Base-by-base conservation (phyloP, 441 rosid genomes). In the Populus hybrid region DNA sequence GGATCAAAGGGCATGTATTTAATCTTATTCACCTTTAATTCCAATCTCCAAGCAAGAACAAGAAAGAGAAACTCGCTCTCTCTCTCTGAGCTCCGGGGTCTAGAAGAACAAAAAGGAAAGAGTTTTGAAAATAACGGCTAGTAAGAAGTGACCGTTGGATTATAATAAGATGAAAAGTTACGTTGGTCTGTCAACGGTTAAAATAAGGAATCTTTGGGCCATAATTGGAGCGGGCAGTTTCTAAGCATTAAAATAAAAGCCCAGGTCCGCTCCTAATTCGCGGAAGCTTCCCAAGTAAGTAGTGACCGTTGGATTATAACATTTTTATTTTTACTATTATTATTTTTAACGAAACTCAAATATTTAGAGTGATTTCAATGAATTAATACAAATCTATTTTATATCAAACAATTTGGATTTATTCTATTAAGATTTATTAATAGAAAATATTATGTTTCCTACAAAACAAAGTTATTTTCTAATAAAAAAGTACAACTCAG, bases 101-200 rank as follows among this genome's bases (percentile, higher is more conserved):
- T 74, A 67, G 28, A n/a, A 64, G 12, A 26, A 64, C 12, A 26
- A n/a, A 26, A 18, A 21, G 57, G 8, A 10, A 9, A 12, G 30
- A 0, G 12, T 77, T 85, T 87, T 77, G 81, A 86, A 89, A 73
- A 23, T 23, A 93, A 95, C 95, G 93, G 94, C 93, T 93, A 95
- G 89, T 89, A 65, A 83, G 83, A 78, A 0, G 0, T 24, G 87
- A 73, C 97, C 97, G 89, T 88, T 77, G 28, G 95, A 92, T 92
- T 73, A 30, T 35, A 16, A 11, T 59, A 67, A 81, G 86, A 84
- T 66, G 73, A 75, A 86, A 89, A 82, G 82, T 79, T 78, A 83
- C 76, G 78, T 79, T 84, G 83, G 76, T 67, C 30, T 69, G 12
- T 67, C 40, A 90, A 90, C 94, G 92, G 94, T 85, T 80, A 88